Base-by-base conservation (phyloP, 768 basidiomycete genomes). In the Pleurotus ostreatus region DNA sequence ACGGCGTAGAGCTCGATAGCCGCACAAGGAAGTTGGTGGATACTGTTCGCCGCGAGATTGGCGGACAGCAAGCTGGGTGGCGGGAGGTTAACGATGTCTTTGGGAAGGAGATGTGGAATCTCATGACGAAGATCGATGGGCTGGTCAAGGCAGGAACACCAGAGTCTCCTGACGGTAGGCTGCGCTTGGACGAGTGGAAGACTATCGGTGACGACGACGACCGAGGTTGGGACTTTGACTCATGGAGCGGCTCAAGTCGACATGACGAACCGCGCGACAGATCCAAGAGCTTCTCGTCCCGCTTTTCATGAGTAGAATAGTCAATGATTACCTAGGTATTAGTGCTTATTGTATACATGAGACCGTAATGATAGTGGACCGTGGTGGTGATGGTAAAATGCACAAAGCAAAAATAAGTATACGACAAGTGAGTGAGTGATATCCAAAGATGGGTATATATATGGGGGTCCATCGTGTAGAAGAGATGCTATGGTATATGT, bases 1-100 rank as follows among this genome's bases (percentile, higher is more conserved):
- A 94, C 61, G 90, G 89, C 12, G 84, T 96, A 11, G 78, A 76
- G 37, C 70, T 81, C 41, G 85, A 94, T 63, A 65, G 64, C 13
- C 74, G 71, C 40, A 94, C 92, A 1, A 78, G 81, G 9, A 72
- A 72, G 23, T 65, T 93, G 15, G 78, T 86, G 11, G 88, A 89
- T 56, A 73, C 63, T 13, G 73, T 94, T 16, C 76, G 89, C 30
- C 74, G 81, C 53, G 84, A 91, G 51, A 78, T 87, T 8, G 82
- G 80, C 22, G 75, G 77, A 59, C 74, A 76, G 49, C 79, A 80
- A 49, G 62, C 81, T 15, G 30, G 30, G 9, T 80, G 77, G 75
- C 72, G 76, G 15, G 80, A 82, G 60, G 81, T 80, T 60, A 68
- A 63, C 30, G 71, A 75, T 48, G 55, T 78, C 8, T 79, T 74